phyloP scores from a whole-genome alignment of 768 basidiomycete genomes.

The Trichaptum fuscoviolaceum region DNA sequence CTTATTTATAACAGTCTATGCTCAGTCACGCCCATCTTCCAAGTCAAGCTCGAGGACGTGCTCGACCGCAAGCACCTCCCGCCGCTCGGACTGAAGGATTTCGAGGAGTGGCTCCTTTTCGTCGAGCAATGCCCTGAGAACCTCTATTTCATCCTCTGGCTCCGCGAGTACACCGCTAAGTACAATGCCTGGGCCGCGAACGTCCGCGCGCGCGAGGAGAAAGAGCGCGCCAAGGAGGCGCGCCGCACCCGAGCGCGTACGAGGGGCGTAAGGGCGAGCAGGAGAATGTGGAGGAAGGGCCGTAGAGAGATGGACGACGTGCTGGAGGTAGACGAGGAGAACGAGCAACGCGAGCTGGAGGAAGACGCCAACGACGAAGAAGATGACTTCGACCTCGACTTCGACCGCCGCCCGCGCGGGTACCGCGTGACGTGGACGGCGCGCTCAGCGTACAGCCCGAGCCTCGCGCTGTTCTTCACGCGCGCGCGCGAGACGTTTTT shows the following conservation, averaged over 20 bases:
- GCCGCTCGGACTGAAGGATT: constrained; percentile 70
- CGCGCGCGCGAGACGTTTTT: constrained; percentile 81
- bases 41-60: constrained; percentile 69
- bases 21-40: constrained; percentile 59
- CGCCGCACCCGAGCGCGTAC: too few species aligned
- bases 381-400: constrained; percentile 18
- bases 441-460: constrained; percentile 36
- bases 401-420: constrained; percentile 20
- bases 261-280: too few species aligned
- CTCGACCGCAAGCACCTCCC: constrained; percentile 74
- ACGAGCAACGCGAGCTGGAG: too few species aligned
- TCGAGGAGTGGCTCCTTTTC: constrained; percentile 76
- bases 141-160: constrained; percentile 81
- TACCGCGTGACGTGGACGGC: constrained; percentile 25
- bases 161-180: constrained; percentile 61
- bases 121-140: constrained; percentile 74
- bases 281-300: too few species aligned
- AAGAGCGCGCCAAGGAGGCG: background rate
- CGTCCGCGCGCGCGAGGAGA: background rate
- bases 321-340: background rate
- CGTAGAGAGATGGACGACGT: background rate
- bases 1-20: constrained; percentile 5
- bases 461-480: constrained; percentile 68
- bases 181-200: constrained; percentile 34
- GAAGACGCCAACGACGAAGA: background rate